Conservation (phyloP, 192 early-diverging fungal genomes). For the Gigaspora rosea region DNA sequence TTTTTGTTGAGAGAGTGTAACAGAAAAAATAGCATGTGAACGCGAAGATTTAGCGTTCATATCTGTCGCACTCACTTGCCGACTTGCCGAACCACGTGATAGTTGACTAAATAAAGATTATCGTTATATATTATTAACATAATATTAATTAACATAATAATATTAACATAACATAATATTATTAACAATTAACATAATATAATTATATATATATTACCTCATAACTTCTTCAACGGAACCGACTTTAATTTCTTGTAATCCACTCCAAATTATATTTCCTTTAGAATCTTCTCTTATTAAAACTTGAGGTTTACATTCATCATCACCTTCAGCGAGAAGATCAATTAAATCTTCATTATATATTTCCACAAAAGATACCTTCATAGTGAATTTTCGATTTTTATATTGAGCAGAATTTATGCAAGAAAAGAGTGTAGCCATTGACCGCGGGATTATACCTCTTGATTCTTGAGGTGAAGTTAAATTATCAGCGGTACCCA, state of each 20-base stretch:
- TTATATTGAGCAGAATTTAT: constrained; percentile 39
- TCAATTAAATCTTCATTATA: constrained; percentile 98
- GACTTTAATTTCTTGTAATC: constrained; percentile 80
- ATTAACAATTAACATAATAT: background rate
- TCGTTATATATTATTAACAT: background rate
- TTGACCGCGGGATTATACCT: constrained; percentile 74
- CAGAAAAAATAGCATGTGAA: constrained; percentile 96
- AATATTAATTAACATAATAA: constrained; percentile 21
- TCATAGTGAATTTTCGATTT: constrained; percentile 47
- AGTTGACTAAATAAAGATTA: constrained; percentile 47
- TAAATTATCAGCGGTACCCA: constrained; percentile 71
- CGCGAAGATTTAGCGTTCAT: constrained; percentile 98
- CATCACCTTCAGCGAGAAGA: constrained; percentile 69
- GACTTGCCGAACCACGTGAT: constrained; percentile 68
- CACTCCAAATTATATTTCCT: constrained; percentile 86
- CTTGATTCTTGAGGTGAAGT: constrained; percentile 41
- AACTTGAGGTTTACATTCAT: constrained; percentile 60
- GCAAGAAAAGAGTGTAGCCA: constrained; percentile 60
- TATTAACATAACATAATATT: background rate
- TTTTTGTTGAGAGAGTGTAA: constrained; percentile 81
- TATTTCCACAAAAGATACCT: constrained; percentile 92
- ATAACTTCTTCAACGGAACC: constrained; percentile 71
- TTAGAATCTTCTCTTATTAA: constrained; percentile 83
- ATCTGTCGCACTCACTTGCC: constrained; percentile 94
- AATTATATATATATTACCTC: constrained; percentile 46